Base-by-base conservation (phyloP, 148 eudicot genomes). In the Euryodendron excelsum region DNA sequence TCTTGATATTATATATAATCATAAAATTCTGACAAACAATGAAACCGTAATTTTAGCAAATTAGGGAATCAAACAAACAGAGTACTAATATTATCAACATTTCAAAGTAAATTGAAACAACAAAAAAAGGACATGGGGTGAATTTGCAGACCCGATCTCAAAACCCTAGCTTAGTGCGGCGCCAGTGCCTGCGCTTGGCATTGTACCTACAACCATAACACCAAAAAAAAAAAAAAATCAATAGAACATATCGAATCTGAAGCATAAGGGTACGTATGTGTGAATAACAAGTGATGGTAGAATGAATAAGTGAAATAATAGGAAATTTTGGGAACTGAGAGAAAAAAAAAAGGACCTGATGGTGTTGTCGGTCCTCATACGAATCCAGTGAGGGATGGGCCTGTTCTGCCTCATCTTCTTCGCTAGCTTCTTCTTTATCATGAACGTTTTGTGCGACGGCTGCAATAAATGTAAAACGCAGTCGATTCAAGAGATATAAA, bases 401-500 rank as follows among this genome's bases (percentile, higher is more conserved):
- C 88, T 58, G 81, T 85, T 85, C 80, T 85, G 88, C 85, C 88
- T 80, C 88, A 82, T 81, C 83, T 85, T 85, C 85, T 85, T 85
- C 36, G 80, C 87, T 47, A 85, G 83, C 82, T 85, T 85, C 85
- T 85, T 85, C 87, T 85, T 85, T 17, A 85, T 85, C 85, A 82
- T 85, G 72, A 85, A 85, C 21, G 79, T 79, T 79, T 85, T 85
- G 85, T 85, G 88, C 52, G 88, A 85, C 78, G 88, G 88, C 88
- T 85, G 68, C n/a, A 47, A 23, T 27, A 58, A 34, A 65, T 53
- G 23, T 3, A 10, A 33, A 64, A 47, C 18, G 11, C 55, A 39
- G 39, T 31, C 36, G 13, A 11, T 5, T 25, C 18, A 52, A 13
- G 3, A 69, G 13, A 69, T 25, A 69, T 33, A 21, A 10, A 21